Conservation (phyloP, 2,329 filamentous ascomycete genomes). For the Trichoderma arundinaceum region DNA sequence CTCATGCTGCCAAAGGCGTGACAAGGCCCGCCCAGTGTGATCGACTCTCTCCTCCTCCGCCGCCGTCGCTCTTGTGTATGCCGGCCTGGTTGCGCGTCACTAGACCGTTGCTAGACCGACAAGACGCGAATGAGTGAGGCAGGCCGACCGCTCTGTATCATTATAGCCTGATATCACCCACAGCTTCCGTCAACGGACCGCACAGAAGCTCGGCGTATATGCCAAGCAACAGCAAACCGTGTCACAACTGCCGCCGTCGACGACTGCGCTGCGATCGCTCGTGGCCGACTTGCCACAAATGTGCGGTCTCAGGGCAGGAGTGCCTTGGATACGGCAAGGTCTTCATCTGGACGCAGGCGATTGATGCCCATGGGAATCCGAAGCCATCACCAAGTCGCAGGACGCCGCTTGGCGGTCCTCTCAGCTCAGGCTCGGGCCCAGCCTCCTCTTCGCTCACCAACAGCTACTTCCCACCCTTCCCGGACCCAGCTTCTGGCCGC, state of each 20-base stretch:
- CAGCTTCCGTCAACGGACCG: constrained; percentile 18
- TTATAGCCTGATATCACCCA: constrained; percentile 12
- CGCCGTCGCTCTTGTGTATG: constrained; percentile 13
- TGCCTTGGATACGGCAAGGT: constrained; percentile 68
- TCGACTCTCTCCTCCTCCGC: constrained; percentile 22
- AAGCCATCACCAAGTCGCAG: constrained; percentile 41
- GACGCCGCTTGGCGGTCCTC: constrained; percentile 29
- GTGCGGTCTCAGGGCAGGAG: constrained; percentile 58
- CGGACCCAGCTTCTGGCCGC: constrained; percentile 4
- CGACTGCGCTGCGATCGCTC: constrained; percentile 67
- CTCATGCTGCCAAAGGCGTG: constrained; percentile 26
- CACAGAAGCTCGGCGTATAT: constrained; percentile 42
- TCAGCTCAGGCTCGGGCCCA: constrained; percentile 23
- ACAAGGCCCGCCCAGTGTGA: constrained; percentile 28
- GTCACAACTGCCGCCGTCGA: constrained; percentile 33
- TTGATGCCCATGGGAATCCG: constrained; percentile 56
- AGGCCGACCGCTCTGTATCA: constrained; percentile 6
- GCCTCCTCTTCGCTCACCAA: constrained; percentile 18
- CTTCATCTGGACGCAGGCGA: constrained; percentile 63
- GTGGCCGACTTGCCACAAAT: constrained; percentile 64
- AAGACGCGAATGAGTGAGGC: constrained; percentile 18
- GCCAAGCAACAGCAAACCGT: constrained; percentile 36
- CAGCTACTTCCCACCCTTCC: constrained; percentile 31
- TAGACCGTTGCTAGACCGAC: constrained; percentile 28
- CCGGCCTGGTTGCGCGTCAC: constrained; percentile 28